Evolutionary conservation across 148 eudicot genomes (phyloP), one percentile per base, ranked within the genome.

Genomic region (Vaccinium corymbosum): DNA sequence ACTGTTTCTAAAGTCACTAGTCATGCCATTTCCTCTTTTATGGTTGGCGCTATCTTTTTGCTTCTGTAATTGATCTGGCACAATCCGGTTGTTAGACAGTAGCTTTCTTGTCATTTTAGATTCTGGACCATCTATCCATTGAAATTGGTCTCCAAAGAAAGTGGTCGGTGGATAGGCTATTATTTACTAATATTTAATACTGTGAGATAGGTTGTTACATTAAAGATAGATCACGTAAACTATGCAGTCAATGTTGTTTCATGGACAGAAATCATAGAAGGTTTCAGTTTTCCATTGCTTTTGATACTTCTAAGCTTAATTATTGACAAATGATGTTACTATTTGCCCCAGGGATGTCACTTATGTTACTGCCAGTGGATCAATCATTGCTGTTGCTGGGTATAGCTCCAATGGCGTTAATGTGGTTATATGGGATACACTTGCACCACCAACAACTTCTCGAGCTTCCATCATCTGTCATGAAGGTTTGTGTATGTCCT

Each of bases 391-490:
- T 84, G 95, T 93, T 38, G 90, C 98, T 82, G 99, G 99, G 35
- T 91, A 94, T 88, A 94, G 97, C 84, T 95, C 99, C 70, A 91
- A 87, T 87, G 93, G 95, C 55, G 90, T 92, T 32, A 97, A 95
- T 85, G 98, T 97, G 82, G 94, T 95, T 83, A 86, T 95, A 66
- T 97, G 99, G 99, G 99, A 97, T 85, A 97, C 98, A 79, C 92
- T 97, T 87, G 99, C 99, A 83, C 99, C 99, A 73, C 95, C 96
- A 55, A 84, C 92, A 35, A 94, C 98, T 80, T 97, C 99, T 83
- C 94, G 89, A 84, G 99, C 99, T 87, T 94, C 99, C 84, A 95
- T 97, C 78, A 95, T 97, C 95, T 97, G 99, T 86, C 99, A 97
- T 90, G 98, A 95, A 97, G 99, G 99, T 97, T 87, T 78, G 85